Evolutionary conservation across 2,329 filamentous ascomycete species (phyloP).

Genomic region (Colletotrichum gloeosporioides): DNA sequence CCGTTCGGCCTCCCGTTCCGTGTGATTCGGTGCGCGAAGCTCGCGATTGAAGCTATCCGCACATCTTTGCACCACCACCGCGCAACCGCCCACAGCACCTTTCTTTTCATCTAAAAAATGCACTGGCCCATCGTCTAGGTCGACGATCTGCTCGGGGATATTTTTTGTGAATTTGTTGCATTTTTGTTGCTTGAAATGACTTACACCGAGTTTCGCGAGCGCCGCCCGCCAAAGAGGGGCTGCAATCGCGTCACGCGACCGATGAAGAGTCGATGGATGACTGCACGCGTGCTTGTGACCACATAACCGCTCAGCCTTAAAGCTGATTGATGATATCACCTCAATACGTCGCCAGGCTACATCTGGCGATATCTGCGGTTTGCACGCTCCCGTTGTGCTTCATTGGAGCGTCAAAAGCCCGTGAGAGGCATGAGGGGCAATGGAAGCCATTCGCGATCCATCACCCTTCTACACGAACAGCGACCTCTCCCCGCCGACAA

Average conservation of each 20-base stretch:
- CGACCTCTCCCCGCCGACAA: not conserved
- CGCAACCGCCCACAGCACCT: not conserved
- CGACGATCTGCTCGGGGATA: not conserved
- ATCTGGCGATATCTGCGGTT: not conserved
- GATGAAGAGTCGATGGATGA: not conserved
- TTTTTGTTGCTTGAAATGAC: constrained; percentile 15
- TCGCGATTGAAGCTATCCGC: constrained; percentile 23
- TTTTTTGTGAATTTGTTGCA: constrained; percentile 16
- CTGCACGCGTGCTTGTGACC: not conserved
- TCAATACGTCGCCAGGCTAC: not conserved
- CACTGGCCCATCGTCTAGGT: constrained; percentile 3
- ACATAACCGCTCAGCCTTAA: not conserved
- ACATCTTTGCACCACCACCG: constrained; percentile 18
- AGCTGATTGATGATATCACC: fast-evolving
- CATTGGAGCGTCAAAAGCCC: not conserved
- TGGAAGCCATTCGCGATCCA: constrained; percentile 18
- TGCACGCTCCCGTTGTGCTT: not conserved
- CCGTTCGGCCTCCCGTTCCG: not conserved
- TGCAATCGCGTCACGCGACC: constrained; percentile 10
- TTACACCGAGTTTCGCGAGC: constrained; percentile 21
- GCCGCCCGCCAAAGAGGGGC: not conserved
- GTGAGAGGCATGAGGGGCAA: no score
- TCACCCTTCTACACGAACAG: not conserved
- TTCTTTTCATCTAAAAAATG: not conserved
- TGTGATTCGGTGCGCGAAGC: not conserved